A percentile compares a stretch with the other conserved stretches of the same genome.
Evolutionary conservation across 1,139 yeast genomes (phyloP).

Genomic region (Pichia sp.): DNA sequence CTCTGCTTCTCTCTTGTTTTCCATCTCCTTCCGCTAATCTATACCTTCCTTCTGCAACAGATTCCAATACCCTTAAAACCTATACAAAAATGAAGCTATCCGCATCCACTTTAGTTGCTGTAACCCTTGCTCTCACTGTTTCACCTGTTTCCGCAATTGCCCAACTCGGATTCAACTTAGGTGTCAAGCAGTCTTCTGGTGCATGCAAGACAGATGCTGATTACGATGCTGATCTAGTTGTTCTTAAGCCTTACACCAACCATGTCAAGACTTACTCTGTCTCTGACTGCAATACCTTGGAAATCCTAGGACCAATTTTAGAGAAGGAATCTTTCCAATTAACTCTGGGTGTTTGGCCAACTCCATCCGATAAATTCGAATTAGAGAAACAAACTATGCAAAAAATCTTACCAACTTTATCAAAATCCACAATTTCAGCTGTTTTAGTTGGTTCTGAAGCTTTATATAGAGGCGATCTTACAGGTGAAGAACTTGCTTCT

Average conservation of each 20-base stretch:
- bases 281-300: conserved; percentile 80
- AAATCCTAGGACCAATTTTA: conserved; percentile 79
- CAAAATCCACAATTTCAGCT: conserved; percentile 59
- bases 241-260: conserved; percentile 48
- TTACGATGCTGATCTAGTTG: conserved; percentile 55
- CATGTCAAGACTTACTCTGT: conserved; percentile 78
- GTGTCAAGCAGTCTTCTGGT: conserved; percentile 64
- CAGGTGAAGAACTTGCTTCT: conserved; percentile 60
- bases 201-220: conserved; percentile 66
- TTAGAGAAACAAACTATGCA: conserved; percentile 65
- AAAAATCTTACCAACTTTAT: conserved; percentile 62
- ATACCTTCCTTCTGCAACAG: neutral
- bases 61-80: too few species aligned
- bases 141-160: conserved; percentile 13
- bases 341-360: conserved; percentile 88
- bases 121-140: conserved; percentile 27
- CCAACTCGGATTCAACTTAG: conserved; percentile 56
- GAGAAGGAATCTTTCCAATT: conserved; percentile 62
- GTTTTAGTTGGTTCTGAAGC: conserved; percentile 91
- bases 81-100: conserved; percentile 25
- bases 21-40: conserved; percentile 15
- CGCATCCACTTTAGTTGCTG: conserved; percentile 24
- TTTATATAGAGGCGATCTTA: conserved; percentile 74
- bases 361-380: conserved; percentile 62
- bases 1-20: conserved; percentile 14